These are phyloP conservation scores for Fusarium liriodendri DNA, from an alignment of 2,329 filamentous ascomycete genomes.

Conservation along the genomic window DNA sequence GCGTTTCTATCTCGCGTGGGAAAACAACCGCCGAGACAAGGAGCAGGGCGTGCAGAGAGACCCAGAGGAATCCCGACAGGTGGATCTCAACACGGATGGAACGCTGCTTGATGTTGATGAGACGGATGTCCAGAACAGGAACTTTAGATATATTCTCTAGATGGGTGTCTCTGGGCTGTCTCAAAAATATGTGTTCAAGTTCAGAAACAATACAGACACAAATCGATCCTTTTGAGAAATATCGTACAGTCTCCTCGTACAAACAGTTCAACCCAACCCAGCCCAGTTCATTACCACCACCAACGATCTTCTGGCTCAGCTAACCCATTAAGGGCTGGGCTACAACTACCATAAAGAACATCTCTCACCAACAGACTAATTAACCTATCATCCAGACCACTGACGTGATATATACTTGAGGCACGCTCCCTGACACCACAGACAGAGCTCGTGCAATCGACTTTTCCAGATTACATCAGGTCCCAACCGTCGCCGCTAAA, in stretches of 20 bases:
- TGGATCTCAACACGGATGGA: conserved; percentile 16
- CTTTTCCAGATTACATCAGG: background rate
- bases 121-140: conserved; percentile 21
- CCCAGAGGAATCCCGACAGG: conserved; percentile 20
- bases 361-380: background rate
- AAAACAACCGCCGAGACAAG: conserved; percentile 13
- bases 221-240: background rate
- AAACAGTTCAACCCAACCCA: background rate
- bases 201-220: background rate
- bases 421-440: background rate
- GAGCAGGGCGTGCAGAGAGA: conserved; percentile 21
- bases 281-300: background rate
- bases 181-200: background rate
- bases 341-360: too few species aligned
- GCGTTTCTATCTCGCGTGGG: conserved; percentile 43
- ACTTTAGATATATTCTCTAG: conserved; percentile 20
- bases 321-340: too few species aligned
- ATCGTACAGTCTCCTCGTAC: background rate
- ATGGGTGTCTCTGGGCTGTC: background rate
- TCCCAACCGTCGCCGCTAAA: background rate
- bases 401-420: background rate
- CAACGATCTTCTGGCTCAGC: background rate
- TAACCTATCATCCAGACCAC: background rate
- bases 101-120: conserved; percentile 21
- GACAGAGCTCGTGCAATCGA: background rate